Conservation (phyloP, 257 asterid genomes). For the Scutellaria minor region DNA sequence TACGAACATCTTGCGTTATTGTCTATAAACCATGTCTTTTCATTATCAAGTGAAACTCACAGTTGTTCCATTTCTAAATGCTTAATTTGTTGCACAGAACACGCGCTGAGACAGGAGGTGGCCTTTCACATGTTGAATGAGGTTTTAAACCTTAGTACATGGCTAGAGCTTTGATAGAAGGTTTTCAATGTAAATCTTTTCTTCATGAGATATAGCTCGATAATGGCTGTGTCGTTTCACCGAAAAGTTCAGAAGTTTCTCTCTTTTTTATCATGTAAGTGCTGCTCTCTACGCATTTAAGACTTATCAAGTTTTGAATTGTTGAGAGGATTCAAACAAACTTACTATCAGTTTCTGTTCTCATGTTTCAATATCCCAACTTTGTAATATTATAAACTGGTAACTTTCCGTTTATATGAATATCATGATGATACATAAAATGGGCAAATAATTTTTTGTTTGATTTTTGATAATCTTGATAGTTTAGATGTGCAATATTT, state of each 20-base stretch:
- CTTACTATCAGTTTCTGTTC: neutral
- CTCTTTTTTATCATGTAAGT: constrained; percentile 11
- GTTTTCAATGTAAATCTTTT: constrained; percentile 31
- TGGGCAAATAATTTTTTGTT: neutral
- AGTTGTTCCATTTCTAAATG: constrained; percentile 24
- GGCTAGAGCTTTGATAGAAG: constrained; percentile 27
- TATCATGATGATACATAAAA: neutral
- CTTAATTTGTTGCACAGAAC: constrained; percentile 64
- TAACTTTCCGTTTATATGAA: no score
- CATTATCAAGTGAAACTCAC: neutral
- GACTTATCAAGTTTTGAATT: constrained; percentile 1
- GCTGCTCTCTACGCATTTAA: constrained; percentile 18
- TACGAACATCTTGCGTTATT: neutral
- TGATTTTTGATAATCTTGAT: no score
- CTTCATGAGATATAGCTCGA: constrained; percentile 28
- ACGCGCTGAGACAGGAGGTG: constrained; percentile 74
- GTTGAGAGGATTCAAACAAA: neutral
- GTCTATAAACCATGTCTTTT: neutral
- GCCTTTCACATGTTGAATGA: constrained; percentile 75
- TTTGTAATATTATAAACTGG: neutral
- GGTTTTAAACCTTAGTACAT: constrained; percentile 8
- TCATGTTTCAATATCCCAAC: neutral
- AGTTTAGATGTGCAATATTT: no score
- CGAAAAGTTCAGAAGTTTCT: neutral
- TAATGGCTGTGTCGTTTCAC: constrained; percentile 22